Evolutionary conservation across 2,329 filamentous ascomycete species (phyloP).

Genomic region (Scedosporium apiospermum): DNA sequence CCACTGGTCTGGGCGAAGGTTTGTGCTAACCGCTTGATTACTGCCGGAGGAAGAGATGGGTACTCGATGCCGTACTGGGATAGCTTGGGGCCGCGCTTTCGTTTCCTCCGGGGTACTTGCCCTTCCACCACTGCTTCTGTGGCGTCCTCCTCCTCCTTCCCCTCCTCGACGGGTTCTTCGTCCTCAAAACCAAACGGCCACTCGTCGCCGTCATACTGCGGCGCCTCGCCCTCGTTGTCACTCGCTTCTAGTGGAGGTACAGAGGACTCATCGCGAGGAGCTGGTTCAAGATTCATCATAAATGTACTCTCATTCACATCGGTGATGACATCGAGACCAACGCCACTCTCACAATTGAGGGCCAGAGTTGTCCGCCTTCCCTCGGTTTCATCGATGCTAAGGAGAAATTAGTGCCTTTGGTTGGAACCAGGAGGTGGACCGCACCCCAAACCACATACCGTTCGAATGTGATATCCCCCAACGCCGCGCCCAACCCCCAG

Average conservation of each 20-base stretch:
- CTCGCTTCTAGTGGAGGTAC: slow-evolving; percentile 5
- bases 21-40: slow-evolving; percentile 66
- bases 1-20: slow-evolving; percentile 61
- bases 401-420: not conserved
- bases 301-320: slow-evolving; percentile 33
- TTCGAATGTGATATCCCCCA: slow-evolving; percentile 32
- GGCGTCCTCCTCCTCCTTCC: slow-evolving; percentile 5
- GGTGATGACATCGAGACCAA: slow-evolving; percentile 31
- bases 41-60: slow-evolving; percentile 60
- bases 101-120: slow-evolving; percentile 17
- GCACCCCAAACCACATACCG: slow-evolving; percentile 19
- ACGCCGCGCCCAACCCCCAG: slow-evolving; percentile 26
- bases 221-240: slow-evolving; percentile 9
- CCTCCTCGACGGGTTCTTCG: not conserved
- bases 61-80: slow-evolving; percentile 69
- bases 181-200: slow-evolving; percentile 7
- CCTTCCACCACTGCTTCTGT: not conserved
- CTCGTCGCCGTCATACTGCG: not conserved
- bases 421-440: not conserved
- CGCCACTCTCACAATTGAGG: slow-evolving; percentile 35
- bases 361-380: slow-evolving; percentile 26
- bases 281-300: slow-evolving; percentile 22
- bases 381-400: slow-evolving; percentile 30
- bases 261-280: slow-evolving; percentile 10
- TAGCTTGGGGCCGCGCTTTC: slow-evolving; percentile 40